Evolutionary conservation across 345 rosid genomes (phyloP).

Genomic region (Firmiana major): DNA sequence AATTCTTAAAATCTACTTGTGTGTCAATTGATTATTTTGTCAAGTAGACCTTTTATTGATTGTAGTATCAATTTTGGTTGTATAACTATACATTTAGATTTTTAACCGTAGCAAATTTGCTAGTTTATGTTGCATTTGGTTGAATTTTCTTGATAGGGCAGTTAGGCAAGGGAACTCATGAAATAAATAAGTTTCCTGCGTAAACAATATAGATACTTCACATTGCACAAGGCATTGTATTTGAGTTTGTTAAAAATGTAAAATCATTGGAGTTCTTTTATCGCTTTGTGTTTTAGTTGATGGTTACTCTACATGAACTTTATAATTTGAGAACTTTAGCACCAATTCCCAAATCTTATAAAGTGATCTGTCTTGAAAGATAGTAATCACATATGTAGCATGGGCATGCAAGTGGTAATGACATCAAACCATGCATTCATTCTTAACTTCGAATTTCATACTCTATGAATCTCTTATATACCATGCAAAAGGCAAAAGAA

Average conservation of each 20-base stretch:
- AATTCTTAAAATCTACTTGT: background rate
- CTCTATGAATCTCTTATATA: background rate
- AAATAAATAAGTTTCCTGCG: conserved; percentile 8
- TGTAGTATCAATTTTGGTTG: background rate
- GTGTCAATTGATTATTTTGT: background rate
- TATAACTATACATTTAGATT: background rate
- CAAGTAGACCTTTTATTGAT: background rate
- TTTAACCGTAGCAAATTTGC: background rate
- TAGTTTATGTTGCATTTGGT: background rate
- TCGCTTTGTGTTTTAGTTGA: background rate
- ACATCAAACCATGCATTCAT: background rate
- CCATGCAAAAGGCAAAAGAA: background rate
- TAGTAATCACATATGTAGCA: background rate
- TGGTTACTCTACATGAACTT: background rate
- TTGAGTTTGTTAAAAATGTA: background rate
- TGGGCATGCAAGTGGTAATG: background rate
- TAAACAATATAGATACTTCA: background rate
- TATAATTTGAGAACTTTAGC: background rate
- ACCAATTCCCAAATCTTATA: background rate
- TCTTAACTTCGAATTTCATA: background rate
- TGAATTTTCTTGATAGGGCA: background rate
- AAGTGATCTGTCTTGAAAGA: background rate
- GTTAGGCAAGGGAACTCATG: background rate
- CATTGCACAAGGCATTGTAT: background rate
- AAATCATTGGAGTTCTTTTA: background rate